Evolutionary conservation across 257 asterid species (phyloP).

Genomic region (Solanum chiquidenum): DNA sequence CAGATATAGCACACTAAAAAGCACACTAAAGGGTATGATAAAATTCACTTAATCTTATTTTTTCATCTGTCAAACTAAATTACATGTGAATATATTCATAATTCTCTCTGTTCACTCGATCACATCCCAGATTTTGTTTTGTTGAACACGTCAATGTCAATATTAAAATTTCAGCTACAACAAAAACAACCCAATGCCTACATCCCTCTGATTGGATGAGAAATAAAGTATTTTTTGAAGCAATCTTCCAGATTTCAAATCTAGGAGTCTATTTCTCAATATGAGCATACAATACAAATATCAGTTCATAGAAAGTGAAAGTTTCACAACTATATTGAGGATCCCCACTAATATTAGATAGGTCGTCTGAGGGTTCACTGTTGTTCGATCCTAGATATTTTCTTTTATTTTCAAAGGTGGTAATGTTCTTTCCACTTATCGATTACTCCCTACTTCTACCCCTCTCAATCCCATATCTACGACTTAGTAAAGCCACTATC

Average conservation of each 20-base stretch:
- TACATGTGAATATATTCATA: neutral
- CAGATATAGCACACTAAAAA: neutral
- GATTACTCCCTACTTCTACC: too few species aligned
- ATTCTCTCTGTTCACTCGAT: conserved; percentile 21
- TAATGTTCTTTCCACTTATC: too few species aligned
- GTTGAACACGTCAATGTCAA: conserved; percentile 29
- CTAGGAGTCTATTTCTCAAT: neutral
- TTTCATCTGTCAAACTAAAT: neutral
- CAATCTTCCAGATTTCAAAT: too few species aligned
- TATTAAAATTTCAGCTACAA: too few species aligned
- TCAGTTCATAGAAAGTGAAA: conserved; percentile 6
- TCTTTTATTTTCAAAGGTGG: too few species aligned
- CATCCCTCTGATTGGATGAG: too few species aligned
- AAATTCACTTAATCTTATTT: neutral
- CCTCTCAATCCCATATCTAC: too few species aligned
- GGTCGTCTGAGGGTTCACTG: neutral
- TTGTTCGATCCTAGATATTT: too few species aligned
- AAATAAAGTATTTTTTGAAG: neutral
- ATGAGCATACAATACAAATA: neutral
- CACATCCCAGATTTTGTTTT: conserved; percentile 27
- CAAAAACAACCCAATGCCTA: too few species aligned
- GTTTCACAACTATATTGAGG: conserved; percentile 3
- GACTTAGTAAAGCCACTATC: too few species aligned
- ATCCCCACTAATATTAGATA: neutral
- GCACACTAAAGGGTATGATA: neutral